Base-by-base conservation (phyloP, 305 asterid species). In the Solanum hybrid region DNA sequence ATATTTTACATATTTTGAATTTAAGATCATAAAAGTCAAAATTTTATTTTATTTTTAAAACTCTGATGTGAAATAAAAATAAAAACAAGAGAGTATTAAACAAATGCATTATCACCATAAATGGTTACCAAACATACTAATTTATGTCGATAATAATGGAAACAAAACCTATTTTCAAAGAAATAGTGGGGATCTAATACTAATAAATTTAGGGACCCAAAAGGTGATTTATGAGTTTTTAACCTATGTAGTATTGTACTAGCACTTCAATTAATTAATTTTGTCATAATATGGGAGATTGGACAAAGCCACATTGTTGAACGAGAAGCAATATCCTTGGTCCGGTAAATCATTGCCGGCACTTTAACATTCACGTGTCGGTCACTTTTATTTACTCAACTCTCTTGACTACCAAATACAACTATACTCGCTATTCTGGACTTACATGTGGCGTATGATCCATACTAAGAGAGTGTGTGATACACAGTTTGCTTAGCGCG, bases 271-370 rank as follows among this genome's bases (percentile, higher is more conserved):
- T 51, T 84, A 84, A 60, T 84, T 17, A 4, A 51, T 36, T 84
- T 29, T 45, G 87, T 84, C 87, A 82, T 81, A 17, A 7, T 80
- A 84, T 19, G n/a, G 7, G 42, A 32, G 6, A 85, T 10, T 32
- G 32, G 88, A 56, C 76, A 85, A 56, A 17, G 12, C 76, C 76
- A 32, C 45, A 19, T 84, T 15, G 87, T 84, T 27, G 76, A 85
- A 56, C 7, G 32, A 51, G 29, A 56, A 85, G 76, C 75, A 56
- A 85, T 32, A 56, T 19, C 88, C 88, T 85, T 56, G 88, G 88
- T 56, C 88, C 88, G 88, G 45, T 85, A 85, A 85, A 85, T 85
- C 88, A 56, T 85, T 22, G 77, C 88, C 88, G 76, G 88, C 72
- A 84, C 75, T 84, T 84, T 37, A 45, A 31, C 38, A 51, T 84